Evolutionary conservation across 2,329 filamentous ascomycete genomes (phyloP).

Genomic region (Fusarium chlamydosporum): DNA sequence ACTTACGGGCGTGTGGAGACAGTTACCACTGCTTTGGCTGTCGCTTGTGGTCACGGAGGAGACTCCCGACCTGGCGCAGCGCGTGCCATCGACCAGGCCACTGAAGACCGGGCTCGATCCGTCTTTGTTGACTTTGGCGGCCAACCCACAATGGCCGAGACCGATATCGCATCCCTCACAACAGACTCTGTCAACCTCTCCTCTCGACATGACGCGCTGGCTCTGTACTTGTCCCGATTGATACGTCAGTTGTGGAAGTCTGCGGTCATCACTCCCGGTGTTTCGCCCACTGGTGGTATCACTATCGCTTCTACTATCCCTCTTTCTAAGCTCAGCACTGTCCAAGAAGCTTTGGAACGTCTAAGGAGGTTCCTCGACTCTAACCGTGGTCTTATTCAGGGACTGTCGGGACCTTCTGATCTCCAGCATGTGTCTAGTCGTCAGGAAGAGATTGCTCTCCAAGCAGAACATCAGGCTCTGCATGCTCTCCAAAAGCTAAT

Average conservation of each 20-base stretch:
- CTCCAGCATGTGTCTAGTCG: constrained; percentile 82
- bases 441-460: constrained; percentile 91
- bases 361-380: constrained; percentile 84
- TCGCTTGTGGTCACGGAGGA: constrained; percentile 92
- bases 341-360: constrained; percentile 85
- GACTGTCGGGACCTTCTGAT: constrained; percentile 90
- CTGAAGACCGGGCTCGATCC: constrained; percentile 85
- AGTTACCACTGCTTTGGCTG: constrained; percentile 89
- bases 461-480: constrained; percentile 94
- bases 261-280: constrained; percentile 73
- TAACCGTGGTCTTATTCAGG: constrained; percentile 95
- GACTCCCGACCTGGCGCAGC: constrained; percentile 79
- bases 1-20: constrained; percentile 91
- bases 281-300: constrained; percentile 70
- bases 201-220: constrained; percentile 88
- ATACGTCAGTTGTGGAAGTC: constrained; percentile 90
- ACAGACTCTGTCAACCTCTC: constrained; percentile 90
- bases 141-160: constrained; percentile 84
- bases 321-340: constrained; percentile 76
- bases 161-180: constrained; percentile 77
- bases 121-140: constrained; percentile 95
- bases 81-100: constrained; percentile 85
- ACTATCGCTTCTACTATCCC: constrained; percentile 76
- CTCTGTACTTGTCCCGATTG: constrained; percentile 89
- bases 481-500: constrained; percentile 88